These are phyloP conservation scores for Talaromyces thailandensis DNA, from an alignment of 495 filamentous ascomycete species.

Conservation along the genomic window DNA sequence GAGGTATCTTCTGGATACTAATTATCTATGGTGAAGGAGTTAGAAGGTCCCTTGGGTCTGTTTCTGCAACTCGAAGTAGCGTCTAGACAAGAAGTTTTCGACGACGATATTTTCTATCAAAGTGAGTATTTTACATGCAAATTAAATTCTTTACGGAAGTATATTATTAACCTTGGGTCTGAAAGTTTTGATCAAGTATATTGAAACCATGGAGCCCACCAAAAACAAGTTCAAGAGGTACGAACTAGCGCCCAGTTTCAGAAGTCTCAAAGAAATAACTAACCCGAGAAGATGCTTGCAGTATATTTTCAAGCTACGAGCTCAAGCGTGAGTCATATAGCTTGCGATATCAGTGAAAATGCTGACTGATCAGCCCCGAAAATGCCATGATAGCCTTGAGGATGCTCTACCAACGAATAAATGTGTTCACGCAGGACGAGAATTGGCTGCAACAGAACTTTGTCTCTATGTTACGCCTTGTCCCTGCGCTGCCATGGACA, in stretches of 20 bases:
- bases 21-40: conserved; percentile 34
- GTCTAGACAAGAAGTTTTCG: conserved; percentile 17
- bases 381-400: conserved; percentile 40
- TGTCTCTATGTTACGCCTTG: conserved; percentile 53
- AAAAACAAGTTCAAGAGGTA: conserved; percentile 55
- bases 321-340: neutral
- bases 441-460: conserved; percentile 57
- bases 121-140: conserved; percentile 29
- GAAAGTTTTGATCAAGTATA: conserved; percentile 34
- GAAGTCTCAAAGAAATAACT: neutral
- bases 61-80: conserved; percentile 64
- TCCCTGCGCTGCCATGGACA: conserved; percentile 22
- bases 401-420: conserved; percentile 44
- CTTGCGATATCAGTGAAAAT: neutral
- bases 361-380: neutral
- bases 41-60: conserved; percentile 52
- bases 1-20: conserved; percentile 1
- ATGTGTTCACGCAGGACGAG: conserved; percentile 28
- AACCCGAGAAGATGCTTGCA: conserved; percentile 1
- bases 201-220: conserved; percentile 45
- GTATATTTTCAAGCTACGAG: neutral
- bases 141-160: neutral
- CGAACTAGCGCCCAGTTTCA: conserved; percentile 11
- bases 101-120: conserved; percentile 39
- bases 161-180: neutral